Evolutionary conservation across 371 early-diverging fungal genomes (phyloP), one percentile per base, ranked within the genome.

Genomic region (Mucor racemosus): DNA sequence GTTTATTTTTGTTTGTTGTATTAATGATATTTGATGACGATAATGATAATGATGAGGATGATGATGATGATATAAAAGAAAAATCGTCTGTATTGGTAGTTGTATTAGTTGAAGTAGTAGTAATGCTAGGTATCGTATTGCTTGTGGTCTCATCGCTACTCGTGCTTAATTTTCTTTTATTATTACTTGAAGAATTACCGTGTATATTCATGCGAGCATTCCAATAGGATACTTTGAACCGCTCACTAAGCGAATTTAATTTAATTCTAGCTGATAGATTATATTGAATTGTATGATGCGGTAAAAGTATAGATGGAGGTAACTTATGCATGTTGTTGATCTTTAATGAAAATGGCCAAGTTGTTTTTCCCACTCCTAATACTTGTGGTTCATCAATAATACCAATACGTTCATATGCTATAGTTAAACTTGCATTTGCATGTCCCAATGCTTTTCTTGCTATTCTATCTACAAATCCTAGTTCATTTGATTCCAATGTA

Each of bases 251-350:
- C 2, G 76, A 76, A 10, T 68, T 65, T 4, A 73, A 40, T 40
- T 68, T 74, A 34, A 79, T 48, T n/a, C 62, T 38, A 1, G 73
- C 76, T 7, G 60, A 69, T 10, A 79, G 63, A 14, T 58, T 42
- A 26, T 79, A 79, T 4, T 42, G 58, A 11, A 79, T 73, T 11
- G 61, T 56, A 46, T 79, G 79, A 19, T 69, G 75, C 0, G 79
- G 76, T 5, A 69, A 53, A 11, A 73, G 44, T 0, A 76, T 13
- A 0, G 75, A 70, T 0, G 79, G 76, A 7, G 76, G 73, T 36
- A 79, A 34, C 4, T 60, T 17, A 35, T 75, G 66, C 1, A 61
- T 39, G 50, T 74, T 42, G 6, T 64, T 54, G 9, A 79, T 61
- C 9, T 14, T 59, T 36, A 79, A 44, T 7, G 41, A 62, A 58